Evolutionary conservation across 805 yeast genomes (phyloP).

Genomic region (Saturnispora ahearnii): DNA sequence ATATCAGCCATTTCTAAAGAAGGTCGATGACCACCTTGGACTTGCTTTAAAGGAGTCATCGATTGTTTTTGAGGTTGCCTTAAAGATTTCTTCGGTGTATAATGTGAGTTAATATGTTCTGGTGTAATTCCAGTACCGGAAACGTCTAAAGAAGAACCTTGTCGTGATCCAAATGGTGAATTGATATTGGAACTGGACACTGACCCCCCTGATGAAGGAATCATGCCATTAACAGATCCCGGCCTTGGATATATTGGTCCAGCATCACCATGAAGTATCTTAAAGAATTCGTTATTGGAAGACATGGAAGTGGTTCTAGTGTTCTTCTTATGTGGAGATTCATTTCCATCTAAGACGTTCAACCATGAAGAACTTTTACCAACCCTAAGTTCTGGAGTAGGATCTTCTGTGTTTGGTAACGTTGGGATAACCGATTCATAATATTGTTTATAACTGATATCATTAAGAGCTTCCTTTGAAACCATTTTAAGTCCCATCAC

Average conservation of each 20-base stretch:
- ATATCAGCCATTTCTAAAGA: background rate
- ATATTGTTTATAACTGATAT: constrained; percentile 15
- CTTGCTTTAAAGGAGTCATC: background rate
- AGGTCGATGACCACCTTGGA: background rate
- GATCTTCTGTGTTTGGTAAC: constrained; percentile 15
- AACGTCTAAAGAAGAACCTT: constrained; percentile 3
- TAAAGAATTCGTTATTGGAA: constrained; percentile 7
- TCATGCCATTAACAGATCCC: background rate
- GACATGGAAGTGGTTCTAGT: constrained; percentile 1
- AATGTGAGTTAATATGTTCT: constrained; percentile 2
- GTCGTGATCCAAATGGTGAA: background rate
- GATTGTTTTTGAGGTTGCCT: background rate
- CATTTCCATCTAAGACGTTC: background rate
- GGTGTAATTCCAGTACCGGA: background rate
- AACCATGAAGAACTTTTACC: background rate
- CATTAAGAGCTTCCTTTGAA: constrained; percentile 3
- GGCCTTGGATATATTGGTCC: constrained; percentile 25
- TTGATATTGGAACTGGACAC: background rate
- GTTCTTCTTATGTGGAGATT: background rate
- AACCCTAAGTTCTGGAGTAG: background rate
- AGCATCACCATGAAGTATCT: constrained; percentile 23
- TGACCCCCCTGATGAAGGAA: background rate
- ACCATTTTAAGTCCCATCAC: constrained; percentile 21
- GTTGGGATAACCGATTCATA: constrained; percentile 29
- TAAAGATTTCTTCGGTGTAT: background rate